Percentiles rank a stretch among this genome's conserved stretches.
These are phyloP conservation scores for Phytopythium chamaehyphon DNA, from an alignment of 352 stramenopile species.

Conservation along the genomic window DNA sequence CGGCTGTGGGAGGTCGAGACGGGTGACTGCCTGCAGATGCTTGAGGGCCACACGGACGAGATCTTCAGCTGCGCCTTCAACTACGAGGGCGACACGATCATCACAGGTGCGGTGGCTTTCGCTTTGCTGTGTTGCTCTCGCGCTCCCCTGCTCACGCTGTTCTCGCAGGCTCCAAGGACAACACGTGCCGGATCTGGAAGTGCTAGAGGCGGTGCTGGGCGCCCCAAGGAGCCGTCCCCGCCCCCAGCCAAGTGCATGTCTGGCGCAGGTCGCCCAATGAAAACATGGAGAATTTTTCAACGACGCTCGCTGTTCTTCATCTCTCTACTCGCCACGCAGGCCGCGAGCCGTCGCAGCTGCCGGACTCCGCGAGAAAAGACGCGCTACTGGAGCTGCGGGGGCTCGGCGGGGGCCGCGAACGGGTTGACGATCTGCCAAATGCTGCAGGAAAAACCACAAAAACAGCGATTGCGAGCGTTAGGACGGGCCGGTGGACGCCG, in stretches of 20 bases:
- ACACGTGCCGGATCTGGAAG: conserved; percentile 84
- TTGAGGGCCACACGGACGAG: conserved; percentile 96
- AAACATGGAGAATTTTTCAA: not conserved
- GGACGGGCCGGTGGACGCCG: not conserved
- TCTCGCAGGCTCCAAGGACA: conserved; percentile 86
- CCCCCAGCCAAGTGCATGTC: too few species aligned
- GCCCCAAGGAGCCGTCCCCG: not conserved
- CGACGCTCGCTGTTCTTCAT: not conserved
- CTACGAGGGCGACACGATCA: conserved; percentile 96
- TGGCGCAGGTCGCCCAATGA: not conserved
- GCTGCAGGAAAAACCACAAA: conserved; percentile 22
- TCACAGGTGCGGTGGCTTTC: conserved; percentile 80
- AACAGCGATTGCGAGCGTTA: not conserved
- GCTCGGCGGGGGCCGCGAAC: conserved; percentile 57
- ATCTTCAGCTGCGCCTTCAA: conserved; percentile 97
- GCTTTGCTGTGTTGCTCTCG: conserved; percentile 4
- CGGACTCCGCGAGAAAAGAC: too few species aligned
- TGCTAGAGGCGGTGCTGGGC: conserved; percentile 26
- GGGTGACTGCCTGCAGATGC: conserved; percentile 92
- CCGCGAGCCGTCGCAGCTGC: too few species aligned
- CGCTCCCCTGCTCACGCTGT: too few species aligned
- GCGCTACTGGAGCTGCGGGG: conserved; percentile 36
- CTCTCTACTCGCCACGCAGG: too few species aligned
- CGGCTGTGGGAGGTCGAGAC: conserved; percentile 93
- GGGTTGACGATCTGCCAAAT: conserved; percentile 74